Conservation (phyloP, 768 basidiomycete genomes). For the Sarcomyxa edulis region DNA sequence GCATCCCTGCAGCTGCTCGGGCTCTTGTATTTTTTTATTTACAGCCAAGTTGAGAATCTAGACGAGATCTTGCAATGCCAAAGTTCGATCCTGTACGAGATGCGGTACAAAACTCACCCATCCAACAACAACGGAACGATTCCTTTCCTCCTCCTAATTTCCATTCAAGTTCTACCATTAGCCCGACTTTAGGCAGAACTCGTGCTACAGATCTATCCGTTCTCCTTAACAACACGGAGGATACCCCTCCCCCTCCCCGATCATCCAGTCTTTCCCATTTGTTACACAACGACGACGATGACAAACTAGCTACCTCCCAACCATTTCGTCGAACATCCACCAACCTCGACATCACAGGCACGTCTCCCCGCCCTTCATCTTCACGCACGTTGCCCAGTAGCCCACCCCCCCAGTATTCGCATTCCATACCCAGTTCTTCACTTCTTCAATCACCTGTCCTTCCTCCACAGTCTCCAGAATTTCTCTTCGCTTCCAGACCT, state of each 20-base stretch:
- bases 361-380: constrained; percentile 13
- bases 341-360: constrained; percentile 9
- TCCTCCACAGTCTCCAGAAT: constrained; percentile 3
- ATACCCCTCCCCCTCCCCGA: constrained; percentile 26
- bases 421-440: constrained; percentile 19
- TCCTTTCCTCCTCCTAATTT: too few relatives aligned
- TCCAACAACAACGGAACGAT: too few relatives aligned
- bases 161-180: too few relatives aligned
- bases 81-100: constrained; percentile 85
- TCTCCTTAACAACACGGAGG: constrained; percentile 63
- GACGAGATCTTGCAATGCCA: constrained; percentile 38
- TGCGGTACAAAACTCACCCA: constrained; percentile 77
- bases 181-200: constrained; percentile 48
- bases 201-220: constrained; percentile 76
- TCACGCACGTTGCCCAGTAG: neutral
- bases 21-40: too few relatives aligned
- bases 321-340: constrained; percentile 22
- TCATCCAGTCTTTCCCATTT: constrained; percentile 43
- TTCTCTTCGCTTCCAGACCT: constrained; percentile 18
- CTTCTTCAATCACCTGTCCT: constrained; percentile 4
- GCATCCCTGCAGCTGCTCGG: too few relatives aligned
- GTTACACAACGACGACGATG: constrained; percentile 24
- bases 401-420: constrained; percentile 18
- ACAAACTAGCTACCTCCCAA: constrained; percentile 26
- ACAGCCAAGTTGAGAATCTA: neutral